Evolutionary conservation across 164 flowering plant genomes (phyloP), one percentile per base, ranked within the genome.

Genomic region (Berberis thunbergii): DNA sequence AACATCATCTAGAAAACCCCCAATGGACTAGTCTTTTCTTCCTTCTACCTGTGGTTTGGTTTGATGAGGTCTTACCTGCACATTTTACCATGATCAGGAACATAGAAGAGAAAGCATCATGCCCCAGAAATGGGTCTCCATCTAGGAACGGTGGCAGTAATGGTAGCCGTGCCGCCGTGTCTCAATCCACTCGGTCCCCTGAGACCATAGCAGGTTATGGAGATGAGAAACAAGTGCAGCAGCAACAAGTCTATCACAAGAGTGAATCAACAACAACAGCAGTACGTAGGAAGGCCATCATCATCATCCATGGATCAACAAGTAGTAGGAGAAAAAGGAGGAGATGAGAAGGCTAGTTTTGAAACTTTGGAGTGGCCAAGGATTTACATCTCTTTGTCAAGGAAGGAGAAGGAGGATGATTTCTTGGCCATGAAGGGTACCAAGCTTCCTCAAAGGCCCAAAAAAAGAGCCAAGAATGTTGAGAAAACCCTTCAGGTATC

Each of bases 321-420:
- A 54, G 53, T 26, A 10, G 41, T 50, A 1, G 7, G 57, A 56
- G 41, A 45, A 41, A 26, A 26, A 26, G 26, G 26, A 41, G 61
- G 38, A 3, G 59, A 66, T 12, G 78, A 72, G 74, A 74, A 70
- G 64, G 52, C 75, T 40, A 80, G 77, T 66, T 64, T 71, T n/a
- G 77, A 70, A 41, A 56, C 41, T 41, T 65, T 75, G 8, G 78
- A 71, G 68, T 84, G 87, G 88, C 88, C 93, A 1, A 84, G 79
- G 70, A 67, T 87, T 49, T 80, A 68, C 54, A 63, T 88, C 6
- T 70, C 83, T 4, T 61, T 88, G 41, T 78, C 96, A 3, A 84
- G 78, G 60, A 88, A 89, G 61, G 96, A 88, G 78, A 88, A 86
- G 67, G 96, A 88, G 60, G 96, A 88, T 10, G 96, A 88, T 75